Percentiles rank a stretch among this genome's conserved stretches.
Evolutionary conservation across 2,329 filamentous ascomycete species (phyloP).

Genomic region (Aspergillus calidoustus): DNA sequence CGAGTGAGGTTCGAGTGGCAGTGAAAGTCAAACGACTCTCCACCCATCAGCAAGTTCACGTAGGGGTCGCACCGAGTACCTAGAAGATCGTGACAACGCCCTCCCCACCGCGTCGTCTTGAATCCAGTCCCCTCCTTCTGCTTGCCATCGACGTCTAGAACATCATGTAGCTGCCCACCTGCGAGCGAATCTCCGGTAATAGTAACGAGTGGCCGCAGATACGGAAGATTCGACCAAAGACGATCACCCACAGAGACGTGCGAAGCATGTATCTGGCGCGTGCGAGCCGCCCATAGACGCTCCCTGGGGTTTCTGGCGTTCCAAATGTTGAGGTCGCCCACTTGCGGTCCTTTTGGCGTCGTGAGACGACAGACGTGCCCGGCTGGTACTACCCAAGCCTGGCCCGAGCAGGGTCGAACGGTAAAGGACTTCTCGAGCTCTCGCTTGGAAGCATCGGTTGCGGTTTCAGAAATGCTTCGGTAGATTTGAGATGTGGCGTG

Average conservation of each 20-base stretch:
- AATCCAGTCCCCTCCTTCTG: conserved; percentile 36
- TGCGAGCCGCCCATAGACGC: conserved; percentile 80
- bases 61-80: conserved; percentile 87
- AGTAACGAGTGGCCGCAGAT: conserved; percentile 74
- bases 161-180: conserved; percentile 43
- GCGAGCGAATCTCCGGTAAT: conserved; percentile 70
- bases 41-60: conserved; percentile 73
- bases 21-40: conserved; percentile 76
- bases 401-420: conserved; percentile 73
- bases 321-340: conserved; percentile 85
- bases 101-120: conserved; percentile 58
- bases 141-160: conserved; percentile 40
- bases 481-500: conserved; percentile 43
- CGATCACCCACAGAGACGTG: conserved; percentile 75
- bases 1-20: conserved; percentile 82
- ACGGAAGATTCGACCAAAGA: conserved; percentile 78
- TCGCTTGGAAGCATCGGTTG: conserved; percentile 34
- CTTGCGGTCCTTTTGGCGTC: conserved; percentile 77
- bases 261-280: conserved; percentile 75
- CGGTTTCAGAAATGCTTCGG: conserved; percentile 42
- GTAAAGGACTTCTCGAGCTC: conserved; percentile 55
- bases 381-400: conserved; percentile 71
- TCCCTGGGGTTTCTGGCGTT: conserved; percentile 76
- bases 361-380: conserved; percentile 73
- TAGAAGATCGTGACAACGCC: conserved; percentile 76